Conservation (phyloP, 2,329 filamentous ascomycete species). For the Rhynchosporium graminicola region DNA sequence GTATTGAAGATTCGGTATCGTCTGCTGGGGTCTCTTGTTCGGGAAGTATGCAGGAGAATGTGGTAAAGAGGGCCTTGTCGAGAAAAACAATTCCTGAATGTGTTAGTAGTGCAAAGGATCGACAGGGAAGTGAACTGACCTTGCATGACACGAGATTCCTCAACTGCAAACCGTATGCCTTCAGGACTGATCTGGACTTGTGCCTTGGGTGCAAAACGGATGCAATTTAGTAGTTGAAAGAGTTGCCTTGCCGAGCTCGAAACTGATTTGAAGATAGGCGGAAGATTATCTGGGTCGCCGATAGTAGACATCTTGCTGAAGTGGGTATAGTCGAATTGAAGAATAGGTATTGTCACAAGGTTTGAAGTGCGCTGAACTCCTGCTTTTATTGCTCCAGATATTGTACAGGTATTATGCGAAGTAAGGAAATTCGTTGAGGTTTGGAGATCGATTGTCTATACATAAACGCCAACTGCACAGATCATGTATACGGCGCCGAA, state of each 20-base stretch:
- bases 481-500: slow-evolving; percentile 98
- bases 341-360: slow-evolving; percentile 27
- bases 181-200: slow-evolving; percentile 78
- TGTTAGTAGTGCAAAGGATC: slow-evolving; percentile 23
- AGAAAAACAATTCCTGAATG: slow-evolving; percentile 73
- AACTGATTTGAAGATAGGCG: slow-evolving; percentile 70
- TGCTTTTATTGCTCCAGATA: slow-evolving; percentile 39
- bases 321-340: slow-evolving; percentile 7
- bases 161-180: slow-evolving; percentile 83
- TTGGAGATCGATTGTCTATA: slow-evolving; percentile 52
- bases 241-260: slow-evolving; percentile 77
- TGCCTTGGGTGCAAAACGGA: slow-evolving; percentile 56
- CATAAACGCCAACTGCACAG: slow-evolving; percentile 97
- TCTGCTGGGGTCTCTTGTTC: slow-evolving; percentile 42
- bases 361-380: slow-evolving; percentile 24
- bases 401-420: slow-evolving; percentile 37
- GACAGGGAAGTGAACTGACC: slow-evolving; percentile 51
- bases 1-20: slow-evolving; percentile 43
- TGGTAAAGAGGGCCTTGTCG: slow-evolving; percentile 85
- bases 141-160: slow-evolving; percentile 90
- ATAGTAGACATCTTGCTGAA: slow-evolving; percentile 36
- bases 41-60: slow-evolving; percentile 68
- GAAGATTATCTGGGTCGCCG: slow-evolving; percentile 34
- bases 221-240: slow-evolving; percentile 61
- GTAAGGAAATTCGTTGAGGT: slow-evolving; percentile 32